Conservation (phyloP, 768 basidiomycete genomes). For the Mycena filopes region DNA sequence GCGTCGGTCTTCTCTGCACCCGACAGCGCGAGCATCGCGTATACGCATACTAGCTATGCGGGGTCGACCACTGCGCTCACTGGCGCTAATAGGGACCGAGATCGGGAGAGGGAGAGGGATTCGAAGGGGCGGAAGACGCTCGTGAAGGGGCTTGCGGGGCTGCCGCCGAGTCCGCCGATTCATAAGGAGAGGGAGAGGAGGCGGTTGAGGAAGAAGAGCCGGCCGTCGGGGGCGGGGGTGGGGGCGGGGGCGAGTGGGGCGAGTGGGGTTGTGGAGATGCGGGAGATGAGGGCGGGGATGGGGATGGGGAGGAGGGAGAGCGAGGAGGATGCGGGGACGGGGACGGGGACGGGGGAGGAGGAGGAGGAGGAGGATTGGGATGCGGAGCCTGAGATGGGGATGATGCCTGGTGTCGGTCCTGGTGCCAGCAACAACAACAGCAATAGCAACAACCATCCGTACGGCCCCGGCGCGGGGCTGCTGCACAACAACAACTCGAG, state of each 20-base stretch:
- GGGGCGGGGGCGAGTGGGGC: too few species aligned
- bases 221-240: slow-evolving; percentile 63
- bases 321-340: slow-evolving; percentile 29
- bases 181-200: slow-evolving; percentile 70
- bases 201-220: slow-evolving; percentile 79
- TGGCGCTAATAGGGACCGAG: too few species aligned
- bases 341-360: slow-evolving; percentile 46
- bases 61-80: slow-evolving; percentile 51
- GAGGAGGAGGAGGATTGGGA: slow-evolving; percentile 46
- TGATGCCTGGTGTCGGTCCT: not conserved
- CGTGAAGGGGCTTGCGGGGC: slow-evolving; percentile 55
- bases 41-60: slow-evolving; percentile 32
- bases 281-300: slow-evolving; percentile 20
- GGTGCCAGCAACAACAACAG: too few species aligned
- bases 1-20: slow-evolving; percentile 72
- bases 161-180: slow-evolving; percentile 72
- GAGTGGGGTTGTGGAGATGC: slow-evolving; percentile 45
- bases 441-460: too few species aligned
- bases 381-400: slow-evolving; percentile 23
- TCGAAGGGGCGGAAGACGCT: too few species aligned
- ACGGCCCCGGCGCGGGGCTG: not conserved
- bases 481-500: not conserved
- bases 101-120: too few species aligned
- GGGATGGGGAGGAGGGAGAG: slow-evolving; percentile 17
- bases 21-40: slow-evolving; percentile 29